Evolutionary conservation across 345 rosid genomes (phyloP), one percentile per base, ranked within the genome.

Genomic region (Eutrema japonicum): DNA sequence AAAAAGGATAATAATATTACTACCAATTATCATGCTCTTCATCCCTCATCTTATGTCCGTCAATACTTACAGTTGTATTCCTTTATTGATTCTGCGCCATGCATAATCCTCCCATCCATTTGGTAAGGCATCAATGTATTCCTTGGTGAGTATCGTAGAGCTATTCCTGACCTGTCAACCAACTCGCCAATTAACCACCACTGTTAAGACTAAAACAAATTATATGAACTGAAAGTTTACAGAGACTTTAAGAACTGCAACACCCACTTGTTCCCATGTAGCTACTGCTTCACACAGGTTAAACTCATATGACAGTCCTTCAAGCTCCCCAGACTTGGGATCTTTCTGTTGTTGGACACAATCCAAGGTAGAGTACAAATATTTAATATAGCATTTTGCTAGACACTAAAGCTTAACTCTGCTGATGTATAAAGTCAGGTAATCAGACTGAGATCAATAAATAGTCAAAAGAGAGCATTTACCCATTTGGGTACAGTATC

Each of bases 41-140:
- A 52, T 35, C 2, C 3, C 43, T 37, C 46, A 0, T 61, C 9
- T 62, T 2, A 37, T 29, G 59, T 38, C 32, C 18, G 69, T 42
- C 9, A 71, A 63, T 30, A 83, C 99, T 78, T 80, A 96, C 97
- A 96, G 91, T 30, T 72, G 88, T 51, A 84, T 77, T 82, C 97
- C 98, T 78, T 90, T 92, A 76, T 96, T 96, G 79, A 96, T 90
- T 81, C 96, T 83, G 45, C 78, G 98, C 99, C 99, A 96, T 0
- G 98, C 98, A 68, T 90, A 92, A 45, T 92, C 98, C 81, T 92
- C 89, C 99, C 98, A 96, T 61, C 95, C 99, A 81, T 88, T 87
- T 38, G 95, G 96, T 54, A 92, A 82, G 81, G 96, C 87, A 81
- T 89, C 95, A 75, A 92, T 89, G 81, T 82, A 96, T 66, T 96